Percentiles rank a stretch among this genome's conserved stretches.
Evolutionary conservation across 768 basidiomycete species (phyloP).

Genomic region (Tulasnella sp.): DNA sequence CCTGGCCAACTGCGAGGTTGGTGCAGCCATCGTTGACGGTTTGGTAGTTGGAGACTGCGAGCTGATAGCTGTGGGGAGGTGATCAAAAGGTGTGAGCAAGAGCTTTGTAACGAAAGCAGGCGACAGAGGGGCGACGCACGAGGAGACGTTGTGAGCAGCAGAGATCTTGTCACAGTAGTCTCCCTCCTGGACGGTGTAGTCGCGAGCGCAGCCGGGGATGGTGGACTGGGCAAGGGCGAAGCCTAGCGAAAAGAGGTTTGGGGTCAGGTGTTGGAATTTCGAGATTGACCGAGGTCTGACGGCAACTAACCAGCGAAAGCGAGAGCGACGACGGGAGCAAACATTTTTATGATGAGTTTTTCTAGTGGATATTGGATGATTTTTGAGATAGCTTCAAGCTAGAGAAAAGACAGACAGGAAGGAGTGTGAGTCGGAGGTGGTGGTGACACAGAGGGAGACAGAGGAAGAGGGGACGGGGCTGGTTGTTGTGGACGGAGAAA

Average conservation of each 20-base stretch:
- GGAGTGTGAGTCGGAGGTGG: background rate
- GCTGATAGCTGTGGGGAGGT: slow-evolving; percentile 57
- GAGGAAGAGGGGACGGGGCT: background rate
- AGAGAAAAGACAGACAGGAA: background rate
- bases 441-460: too few species aligned
- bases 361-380: too few species aligned
- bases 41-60: slow-evolving; percentile 56
- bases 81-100: slow-evolving; percentile 30
- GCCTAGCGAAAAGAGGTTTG: background rate
- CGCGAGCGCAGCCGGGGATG: slow-evolving; percentile 49
- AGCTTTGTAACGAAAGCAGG: background rate
- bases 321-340: slow-evolving; percentile 8
- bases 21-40: slow-evolving; percentile 51
- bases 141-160: slow-evolving; percentile 54
- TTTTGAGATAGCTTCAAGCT: background rate
- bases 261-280: background rate
- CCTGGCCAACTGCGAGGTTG: slow-evolving; percentile 52
- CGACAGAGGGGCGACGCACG: slow-evolving; percentile 43
- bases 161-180: slow-evolving; percentile 70
- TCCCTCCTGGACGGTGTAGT: slow-evolving; percentile 52
- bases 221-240: background rate
- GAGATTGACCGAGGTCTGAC: background rate
- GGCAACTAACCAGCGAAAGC: background rate
- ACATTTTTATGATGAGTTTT: background rate
- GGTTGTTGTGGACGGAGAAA: background rate